Evolutionary conservation across 257 asterid species (phyloP), one percentile per base, ranked within the genome.

Genomic region (Fraxinus anomala): DNA sequence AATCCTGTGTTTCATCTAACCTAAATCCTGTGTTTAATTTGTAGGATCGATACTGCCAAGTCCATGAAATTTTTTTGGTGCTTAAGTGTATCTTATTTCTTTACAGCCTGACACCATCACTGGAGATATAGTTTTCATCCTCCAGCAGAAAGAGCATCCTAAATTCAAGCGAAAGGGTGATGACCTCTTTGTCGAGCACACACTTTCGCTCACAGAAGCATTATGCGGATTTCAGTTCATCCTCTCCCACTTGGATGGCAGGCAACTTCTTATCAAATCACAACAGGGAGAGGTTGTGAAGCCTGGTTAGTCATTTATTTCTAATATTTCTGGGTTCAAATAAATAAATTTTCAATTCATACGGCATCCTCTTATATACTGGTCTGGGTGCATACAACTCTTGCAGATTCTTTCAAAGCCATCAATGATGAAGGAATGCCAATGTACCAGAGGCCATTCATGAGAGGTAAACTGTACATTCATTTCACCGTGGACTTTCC

Each of bases 351-450:
- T 12, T 56, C 33, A 13, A 30, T n/a, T 56, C 37, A 42, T 26
- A 4, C 2, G 24, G 69, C 4, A 13, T 34, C 54, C 66, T 23
- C 61, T 75, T 17, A 65, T 26, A 0, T 21, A 1, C 13, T 39
- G 17, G 14, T 40, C 39, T 6, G 23, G 23, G 21, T 23, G n/a
- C 40, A 49, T 36, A 0, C 54, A 21, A 65, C 16, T 34, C 3
- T 49, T 80, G 75, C 85, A 91, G 93, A 88, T 78, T 83, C 87
- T 31, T 91, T 70, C 83, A 89, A 91, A 85, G 94, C 91, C 0
- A 83, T 91, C 33, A 89, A 91, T 11, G 96, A 89, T 67, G 96
- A 91, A 81, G 96, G 96, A 16, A 91, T 89, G 96, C 92, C 96
- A 0, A 39, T 87, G 81, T 88, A 91, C 39, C 74, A 68, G 77